These are phyloP conservation scores for Apiotrichum veenhuisii DNA, from an alignment of 1,284 basidiomycete species.

Conservation along the genomic window DNA sequence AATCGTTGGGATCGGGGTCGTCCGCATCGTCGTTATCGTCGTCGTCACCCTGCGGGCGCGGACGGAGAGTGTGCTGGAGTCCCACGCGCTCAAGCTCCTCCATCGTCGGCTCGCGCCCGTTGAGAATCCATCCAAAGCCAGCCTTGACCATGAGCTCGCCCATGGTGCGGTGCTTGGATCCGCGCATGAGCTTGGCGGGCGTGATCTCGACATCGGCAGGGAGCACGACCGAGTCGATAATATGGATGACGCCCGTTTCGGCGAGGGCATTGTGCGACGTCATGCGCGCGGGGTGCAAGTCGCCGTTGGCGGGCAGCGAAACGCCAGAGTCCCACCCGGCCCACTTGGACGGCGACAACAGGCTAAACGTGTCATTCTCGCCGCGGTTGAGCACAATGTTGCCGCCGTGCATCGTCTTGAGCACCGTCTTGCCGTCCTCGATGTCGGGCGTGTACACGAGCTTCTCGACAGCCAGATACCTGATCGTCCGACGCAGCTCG, in stretches of 20 bases:
- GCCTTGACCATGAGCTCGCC: conserved; percentile 73
- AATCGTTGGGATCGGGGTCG: conserved; percentile 3
- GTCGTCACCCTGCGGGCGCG: conserved; percentile 46
- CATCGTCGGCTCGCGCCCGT: conserved; percentile 69
- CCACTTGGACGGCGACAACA: conserved; percentile 40
- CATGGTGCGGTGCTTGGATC: conserved; percentile 85
- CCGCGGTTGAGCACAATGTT: conserved; percentile 41
- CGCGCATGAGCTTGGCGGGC: conserved; percentile 81
- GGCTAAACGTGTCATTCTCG: conserved; percentile 24
- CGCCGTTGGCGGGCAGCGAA: conserved; percentile 50
- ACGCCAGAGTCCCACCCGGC: conserved; percentile 42
- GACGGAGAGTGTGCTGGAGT: conserved; percentile 44
- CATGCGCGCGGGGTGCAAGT: conserved; percentile 37
- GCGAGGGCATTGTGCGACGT: conserved; percentile 60
- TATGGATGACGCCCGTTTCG: conserved; percentile 85
- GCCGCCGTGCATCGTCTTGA: conserved; percentile 49
- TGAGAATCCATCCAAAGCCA: conserved; percentile 82
- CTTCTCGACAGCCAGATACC: conserved; percentile 76
- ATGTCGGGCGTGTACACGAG: conserved; percentile 66
- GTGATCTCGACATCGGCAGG: conserved; percentile 84
- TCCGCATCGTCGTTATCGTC: conserved; percentile 42
- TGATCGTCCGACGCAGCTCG: conserved; percentile 75
- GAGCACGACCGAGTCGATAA: conserved; percentile 76
- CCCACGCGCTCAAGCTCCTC: conserved; percentile 46
- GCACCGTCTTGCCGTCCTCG: conserved; percentile 33